Conservation (phyloP, 2,329 filamentous ascomycete species). For the Aureobasidium vineae region DNA sequence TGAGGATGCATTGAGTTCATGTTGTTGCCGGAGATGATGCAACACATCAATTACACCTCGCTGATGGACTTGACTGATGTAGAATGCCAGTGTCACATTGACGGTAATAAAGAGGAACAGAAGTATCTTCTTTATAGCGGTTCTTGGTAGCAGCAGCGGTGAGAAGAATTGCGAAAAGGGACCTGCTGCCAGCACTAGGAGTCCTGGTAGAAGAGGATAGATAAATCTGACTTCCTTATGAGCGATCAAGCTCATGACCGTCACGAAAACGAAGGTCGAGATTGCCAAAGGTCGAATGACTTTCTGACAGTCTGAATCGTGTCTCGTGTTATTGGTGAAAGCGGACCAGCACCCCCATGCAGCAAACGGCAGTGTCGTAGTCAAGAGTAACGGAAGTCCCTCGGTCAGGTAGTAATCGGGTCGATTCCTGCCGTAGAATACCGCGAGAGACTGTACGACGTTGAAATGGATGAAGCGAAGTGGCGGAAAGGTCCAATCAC, state of each 20-base stretch:
- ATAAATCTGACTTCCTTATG: slow-evolving; percentile 99
- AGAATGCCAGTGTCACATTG: slow-evolving; percentile 71
- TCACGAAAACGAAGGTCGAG: slow-evolving; percentile 56
- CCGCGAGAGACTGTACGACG: slow-evolving; percentile 77
- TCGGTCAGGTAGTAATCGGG: slow-evolving; percentile 93
- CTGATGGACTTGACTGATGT: slow-evolving; percentile 75
- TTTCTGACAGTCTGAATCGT: not conserved
- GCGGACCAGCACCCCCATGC: slow-evolving; percentile 61
- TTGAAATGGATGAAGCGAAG: slow-evolving; percentile 90
- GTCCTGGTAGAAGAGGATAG: slow-evolving; percentile 82
- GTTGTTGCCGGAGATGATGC: slow-evolving; percentile 70
- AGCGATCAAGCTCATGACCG: slow-evolving; percentile 73
- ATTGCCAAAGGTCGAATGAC: slow-evolving; percentile 46
- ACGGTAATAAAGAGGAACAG: slow-evolving; percentile 55
- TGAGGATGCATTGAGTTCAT: slow-evolving; percentile 52
- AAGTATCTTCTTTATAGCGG: slow-evolving; percentile 51
- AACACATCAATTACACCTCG: slow-evolving; percentile 74
- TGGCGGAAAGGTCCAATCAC: slow-evolving; percentile 82
- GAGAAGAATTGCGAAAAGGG: slow-evolving; percentile 65
- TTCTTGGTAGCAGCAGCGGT: slow-evolving; percentile 35
- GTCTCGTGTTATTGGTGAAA: slow-evolving; percentile 29
- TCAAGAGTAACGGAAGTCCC: slow-evolving; percentile 82
- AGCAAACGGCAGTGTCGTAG: slow-evolving; percentile 76
- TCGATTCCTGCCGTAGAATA: slow-evolving; percentile 89
- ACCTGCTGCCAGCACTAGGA: slow-evolving; percentile 76